These are phyloP conservation scores for Hypoxylon sp. DNA, from an alignment of 2,329 filamentous ascomycete genomes.

Conservation along the genomic window DNA sequence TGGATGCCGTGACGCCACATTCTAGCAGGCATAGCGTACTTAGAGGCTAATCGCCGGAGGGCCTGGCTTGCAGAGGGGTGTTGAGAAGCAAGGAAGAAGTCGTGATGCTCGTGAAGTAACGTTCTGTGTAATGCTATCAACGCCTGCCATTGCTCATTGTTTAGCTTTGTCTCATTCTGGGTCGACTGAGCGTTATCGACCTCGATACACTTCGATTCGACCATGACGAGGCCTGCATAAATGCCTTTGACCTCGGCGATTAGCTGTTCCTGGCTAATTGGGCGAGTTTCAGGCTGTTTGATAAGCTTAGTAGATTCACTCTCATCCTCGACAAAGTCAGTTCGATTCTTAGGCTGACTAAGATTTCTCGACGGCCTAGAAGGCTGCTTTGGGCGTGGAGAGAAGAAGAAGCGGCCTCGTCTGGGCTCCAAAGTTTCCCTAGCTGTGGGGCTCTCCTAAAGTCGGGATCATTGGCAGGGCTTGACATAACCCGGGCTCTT, in stretches of 20 bases:
- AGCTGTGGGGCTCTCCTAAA: constrained; percentile 41
- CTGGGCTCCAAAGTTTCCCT: constrained; percentile 48
- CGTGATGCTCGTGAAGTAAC: constrained; percentile 83
- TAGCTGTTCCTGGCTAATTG: constrained; percentile 82
- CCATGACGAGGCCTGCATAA: constrained; percentile 85
- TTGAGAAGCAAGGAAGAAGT: constrained; percentile 88
- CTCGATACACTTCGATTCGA: constrained; percentile 89
- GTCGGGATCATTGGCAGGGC: constrained; percentile 42
- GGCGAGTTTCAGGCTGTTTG: constrained; percentile 57
- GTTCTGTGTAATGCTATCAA: constrained; percentile 86
- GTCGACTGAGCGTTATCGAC: constrained; percentile 75
- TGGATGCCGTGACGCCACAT: constrained; percentile 98
- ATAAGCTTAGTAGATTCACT: constrained; percentile 42
- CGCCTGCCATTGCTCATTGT: constrained; percentile 83
- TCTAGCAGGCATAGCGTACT: constrained; percentile 90
- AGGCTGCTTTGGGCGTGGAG: constrained; percentile 16
- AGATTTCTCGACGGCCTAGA: constrained; percentile 22
- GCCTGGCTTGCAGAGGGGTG: constrained; percentile 82
- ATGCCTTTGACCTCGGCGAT: constrained; percentile 86
- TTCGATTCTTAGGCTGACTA: constrained; percentile 18
- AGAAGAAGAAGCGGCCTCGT: constrained; percentile 33
- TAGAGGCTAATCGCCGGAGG: constrained; percentile 76
- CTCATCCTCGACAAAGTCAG: constrained; percentile 35
- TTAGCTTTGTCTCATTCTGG: constrained; percentile 60
- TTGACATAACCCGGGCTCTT: constrained; percentile 39